phyloP scores from a whole-genome alignment of 2,329 filamentous ascomycete species.

The Canariomyces notabilis region DNA sequence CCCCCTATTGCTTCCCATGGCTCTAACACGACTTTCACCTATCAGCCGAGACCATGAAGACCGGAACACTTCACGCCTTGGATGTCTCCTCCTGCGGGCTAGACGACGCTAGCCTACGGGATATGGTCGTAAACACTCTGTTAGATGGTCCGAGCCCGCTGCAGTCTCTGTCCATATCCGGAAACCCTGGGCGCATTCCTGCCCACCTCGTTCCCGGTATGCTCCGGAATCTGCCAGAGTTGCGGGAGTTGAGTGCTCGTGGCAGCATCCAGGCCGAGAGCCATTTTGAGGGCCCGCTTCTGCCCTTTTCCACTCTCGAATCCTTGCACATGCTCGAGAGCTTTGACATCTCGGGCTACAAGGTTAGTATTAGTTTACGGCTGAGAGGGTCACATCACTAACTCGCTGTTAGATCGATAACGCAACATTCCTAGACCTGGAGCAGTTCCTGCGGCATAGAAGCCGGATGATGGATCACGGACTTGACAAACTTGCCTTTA shows the following conservation, averaged over 20 bases:
- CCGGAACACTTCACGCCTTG: constrained; percentile 38
- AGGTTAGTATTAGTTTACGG: constrained; percentile 30
- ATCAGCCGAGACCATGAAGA: constrained; percentile 28
- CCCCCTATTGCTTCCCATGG: background rate
- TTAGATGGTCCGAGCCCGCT: constrained; percentile 41
- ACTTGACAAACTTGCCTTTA: constrained; percentile 43
- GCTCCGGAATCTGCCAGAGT: constrained; percentile 38
- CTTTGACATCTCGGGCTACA: constrained; percentile 50
- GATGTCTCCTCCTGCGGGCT: constrained; percentile 49
- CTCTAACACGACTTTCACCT: constrained; percentile 15
- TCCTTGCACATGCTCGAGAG: constrained; percentile 46
- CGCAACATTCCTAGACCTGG: constrained; percentile 43
- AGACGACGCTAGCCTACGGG: constrained; percentile 43
- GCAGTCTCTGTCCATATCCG: constrained; percentile 47
- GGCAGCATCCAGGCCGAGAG: constrained; percentile 48
- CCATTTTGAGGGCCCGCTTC: constrained; percentile 39
- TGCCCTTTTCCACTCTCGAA: constrained; percentile 40
- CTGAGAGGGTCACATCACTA: background rate
- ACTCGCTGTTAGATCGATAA: constrained; percentile 39
- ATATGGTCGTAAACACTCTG: constrained; percentile 43
- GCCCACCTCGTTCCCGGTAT: constrained; percentile 43
- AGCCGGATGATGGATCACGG: constrained; percentile 10
- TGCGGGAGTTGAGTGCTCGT: constrained; percentile 46
- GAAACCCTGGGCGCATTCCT: constrained; percentile 48
- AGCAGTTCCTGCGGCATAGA: constrained; percentile 37